Conservation (phyloP, 352 stramenopile genomes). For the Globisporangium spinosum region DNA sequence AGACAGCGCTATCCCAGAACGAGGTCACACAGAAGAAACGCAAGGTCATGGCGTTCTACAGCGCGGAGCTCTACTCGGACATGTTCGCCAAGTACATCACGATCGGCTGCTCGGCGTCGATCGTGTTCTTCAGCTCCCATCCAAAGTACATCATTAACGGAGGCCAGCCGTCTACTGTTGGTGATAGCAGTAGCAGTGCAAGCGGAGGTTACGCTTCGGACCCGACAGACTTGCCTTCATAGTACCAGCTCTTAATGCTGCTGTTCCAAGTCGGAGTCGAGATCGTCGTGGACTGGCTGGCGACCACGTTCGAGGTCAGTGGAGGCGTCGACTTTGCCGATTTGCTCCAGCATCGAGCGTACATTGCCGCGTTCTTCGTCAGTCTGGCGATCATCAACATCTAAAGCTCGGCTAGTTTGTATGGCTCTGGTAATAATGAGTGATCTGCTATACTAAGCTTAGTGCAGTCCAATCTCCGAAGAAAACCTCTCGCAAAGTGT, state of each 20-base stretch:
- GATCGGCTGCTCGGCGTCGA: conserved; percentile 39
- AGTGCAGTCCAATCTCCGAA: too few relatives aligned
- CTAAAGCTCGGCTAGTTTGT: background rate
- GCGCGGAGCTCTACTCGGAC: conserved; percentile 33
- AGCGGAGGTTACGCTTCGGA: background rate
- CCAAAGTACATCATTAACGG: conserved; percentile 23
- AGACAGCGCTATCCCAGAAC: background rate
- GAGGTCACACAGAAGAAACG: background rate
- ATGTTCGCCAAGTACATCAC: conserved; percentile 51
- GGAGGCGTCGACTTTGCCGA: background rate
- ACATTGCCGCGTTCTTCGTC: background rate
- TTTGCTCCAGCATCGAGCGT: background rate
- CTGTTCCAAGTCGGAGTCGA: background rate
- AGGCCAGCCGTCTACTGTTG: background rate
- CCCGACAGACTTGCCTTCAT: background rate
- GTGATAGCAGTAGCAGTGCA: background rate
- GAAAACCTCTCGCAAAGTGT: too few relatives aligned
- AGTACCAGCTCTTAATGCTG: background rate
- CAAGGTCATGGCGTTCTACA: background rate
- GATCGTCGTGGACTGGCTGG: background rate
- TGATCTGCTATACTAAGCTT: too few relatives aligned
- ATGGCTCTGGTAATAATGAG: background rate
- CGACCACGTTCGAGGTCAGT: background rate
- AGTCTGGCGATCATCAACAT: background rate
- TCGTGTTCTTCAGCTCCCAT: conserved; percentile 34